Evolutionary conservation across 2,329 filamentous ascomycete genomes (phyloP).

Genomic region (Akanthomyces dipterigenus): DNA sequence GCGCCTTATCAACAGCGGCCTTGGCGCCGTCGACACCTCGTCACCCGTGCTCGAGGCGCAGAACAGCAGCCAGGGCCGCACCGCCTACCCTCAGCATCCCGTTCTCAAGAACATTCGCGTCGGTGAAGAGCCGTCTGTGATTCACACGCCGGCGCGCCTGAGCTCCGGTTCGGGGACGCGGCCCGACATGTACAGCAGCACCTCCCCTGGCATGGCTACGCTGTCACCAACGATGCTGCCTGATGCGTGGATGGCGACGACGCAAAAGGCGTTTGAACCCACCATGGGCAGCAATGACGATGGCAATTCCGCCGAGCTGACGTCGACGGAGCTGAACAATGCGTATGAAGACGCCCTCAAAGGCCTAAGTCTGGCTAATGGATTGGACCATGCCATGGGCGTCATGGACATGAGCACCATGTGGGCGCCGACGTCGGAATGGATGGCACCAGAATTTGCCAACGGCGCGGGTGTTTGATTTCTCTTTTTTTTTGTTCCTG

Average conservation of each 20-base stretch:
- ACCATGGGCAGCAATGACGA: slow-evolving; percentile 15
- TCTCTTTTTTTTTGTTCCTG: not conserved
- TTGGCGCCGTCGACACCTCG: slow-evolving; percentile 20
- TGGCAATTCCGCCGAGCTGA: not conserved
- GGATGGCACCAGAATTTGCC: slow-evolving; percentile 27
- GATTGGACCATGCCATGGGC: slow-evolving; percentile 36
- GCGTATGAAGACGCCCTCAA: slow-evolving; percentile 44
- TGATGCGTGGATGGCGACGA: slow-evolving; percentile 10
- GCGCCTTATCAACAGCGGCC: slow-evolving; percentile 41
- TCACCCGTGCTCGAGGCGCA: slow-evolving; percentile 12
- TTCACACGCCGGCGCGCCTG: slow-evolving; percentile 5
- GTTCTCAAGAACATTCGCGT: slow-evolving; percentile 12
- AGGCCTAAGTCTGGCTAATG: slow-evolving; percentile 38
- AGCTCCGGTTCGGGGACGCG: slow-evolving; percentile 12
- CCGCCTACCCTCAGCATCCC: slow-evolving; percentile 9
- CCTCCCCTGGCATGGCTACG: slow-evolving; percentile 10
- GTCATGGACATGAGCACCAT: slow-evolving; percentile 27
- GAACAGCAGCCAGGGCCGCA: not conserved
- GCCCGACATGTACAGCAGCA: slow-evolving; percentile 18
- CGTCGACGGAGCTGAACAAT: slow-evolving; percentile 36
- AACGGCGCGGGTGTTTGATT: slow-evolving; percentile 25
- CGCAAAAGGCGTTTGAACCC: not conserved
- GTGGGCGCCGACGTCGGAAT: slow-evolving; percentile 28
- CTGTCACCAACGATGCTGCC: slow-evolving; percentile 14
- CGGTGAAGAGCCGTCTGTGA: slow-evolving; percentile 13